Evolutionary conservation across 1,284 basidiomycete genomes (phyloP), one percentile per base, ranked within the genome.

Genomic region (Phellopilus nigrolimitatus): DNA sequence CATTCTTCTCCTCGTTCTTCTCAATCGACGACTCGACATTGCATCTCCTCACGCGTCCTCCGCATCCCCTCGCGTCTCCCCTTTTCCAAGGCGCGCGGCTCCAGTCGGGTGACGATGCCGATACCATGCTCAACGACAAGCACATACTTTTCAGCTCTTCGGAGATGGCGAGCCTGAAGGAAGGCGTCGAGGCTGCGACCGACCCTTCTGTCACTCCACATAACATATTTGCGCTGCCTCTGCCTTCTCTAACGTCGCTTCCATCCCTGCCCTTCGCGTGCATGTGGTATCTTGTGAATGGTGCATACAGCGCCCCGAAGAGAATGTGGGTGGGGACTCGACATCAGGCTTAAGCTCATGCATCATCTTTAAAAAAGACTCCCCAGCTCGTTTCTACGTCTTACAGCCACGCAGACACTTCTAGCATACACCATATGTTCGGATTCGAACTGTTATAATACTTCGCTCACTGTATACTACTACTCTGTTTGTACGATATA

Each of bases 1-100:
- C 68, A 0, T 60, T 66, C 56, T 57, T 69, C 44, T 54, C 66
- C 2, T 61, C 63, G 1, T 42, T 69, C n/a, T 57, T 70, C 36
- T 61, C 63, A 5, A 54, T 68, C n/a, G 68, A 70, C 52, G 66
- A 69, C 28, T 57, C 64, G 31, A 68, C 64, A 1, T 47, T 67
- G 4, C 62, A 62, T 15, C 65, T 70, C 13, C 60, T 71, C 48
- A 60, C 62, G 4, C 61, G 62, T 24, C 54, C 65, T 5, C 49
- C 63, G 4, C 54, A 31, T 21, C 37, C 61, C 3, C 61, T 66
- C 45, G n/a, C 44, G 3, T 65, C 68, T 1, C 42, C 64, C 13
- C 57, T 69, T 30, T 70, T 71, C 49, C 64, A 65, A 12, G 67
- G 66, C 4, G 60, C 38, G 8, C 47, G 34, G 17, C 19, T 53